phyloP scores from a whole-genome alignment of 441 rosid species.

The Euphorbia neoarborescens region DNA sequence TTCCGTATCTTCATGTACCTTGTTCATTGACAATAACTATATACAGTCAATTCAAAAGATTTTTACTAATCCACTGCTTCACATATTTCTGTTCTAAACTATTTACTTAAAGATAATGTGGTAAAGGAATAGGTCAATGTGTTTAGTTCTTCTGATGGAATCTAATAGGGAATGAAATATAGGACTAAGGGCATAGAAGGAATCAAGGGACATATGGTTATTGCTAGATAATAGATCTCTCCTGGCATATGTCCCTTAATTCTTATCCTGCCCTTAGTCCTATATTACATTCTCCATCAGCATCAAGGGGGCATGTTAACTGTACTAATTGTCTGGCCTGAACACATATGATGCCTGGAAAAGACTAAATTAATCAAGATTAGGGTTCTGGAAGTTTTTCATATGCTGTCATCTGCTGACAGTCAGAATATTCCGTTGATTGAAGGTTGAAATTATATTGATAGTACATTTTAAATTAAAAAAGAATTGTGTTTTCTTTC shows the following conservation, averaged over 20 bases:
- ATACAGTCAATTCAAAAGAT: neutral
- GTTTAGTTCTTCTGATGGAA: neutral
- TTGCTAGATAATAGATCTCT: no score
- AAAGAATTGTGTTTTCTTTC: neutral
- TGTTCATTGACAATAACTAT: neutral
- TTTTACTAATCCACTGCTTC: neutral
- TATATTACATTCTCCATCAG: no score
- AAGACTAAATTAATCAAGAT: neutral
- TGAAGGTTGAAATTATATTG: neutral
- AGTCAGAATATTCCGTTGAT: neutral
- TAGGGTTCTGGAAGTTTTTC: neutral
- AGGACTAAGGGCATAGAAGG: no score
- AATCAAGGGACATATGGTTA: no score
- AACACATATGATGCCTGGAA: neutral
- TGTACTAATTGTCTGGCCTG: neutral
- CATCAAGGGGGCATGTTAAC: neutral
- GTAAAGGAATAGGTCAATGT: neutral
- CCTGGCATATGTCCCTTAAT: no score
- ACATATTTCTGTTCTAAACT: neutral
- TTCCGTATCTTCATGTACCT: neutral
- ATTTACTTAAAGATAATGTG: neutral
- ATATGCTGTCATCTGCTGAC: neutral
- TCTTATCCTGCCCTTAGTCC: no score
- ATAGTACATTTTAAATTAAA: neutral
- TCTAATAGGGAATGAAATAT: no score